Conservation (phyloP, 1,139 yeast species). For the Pichia sp. region DNA sequence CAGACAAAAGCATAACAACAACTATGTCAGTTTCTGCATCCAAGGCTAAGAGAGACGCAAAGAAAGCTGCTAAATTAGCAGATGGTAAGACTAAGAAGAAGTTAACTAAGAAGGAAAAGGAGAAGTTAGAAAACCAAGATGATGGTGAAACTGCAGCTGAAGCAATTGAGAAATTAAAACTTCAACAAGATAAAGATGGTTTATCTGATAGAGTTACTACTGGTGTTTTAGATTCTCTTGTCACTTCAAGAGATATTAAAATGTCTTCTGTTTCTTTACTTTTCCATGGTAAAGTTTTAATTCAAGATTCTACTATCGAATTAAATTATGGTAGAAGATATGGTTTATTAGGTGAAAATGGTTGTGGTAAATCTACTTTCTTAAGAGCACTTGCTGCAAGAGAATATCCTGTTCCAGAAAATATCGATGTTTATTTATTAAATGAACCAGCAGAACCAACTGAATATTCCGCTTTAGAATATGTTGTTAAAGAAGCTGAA, state of each 20-base stretch:
- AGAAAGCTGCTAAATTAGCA: constrained; percentile 67
- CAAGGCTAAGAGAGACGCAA: constrained; percentile 96
- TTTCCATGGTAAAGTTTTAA: constrained; percentile 95
- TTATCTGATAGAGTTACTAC: constrained; percentile 96
- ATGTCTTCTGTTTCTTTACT: constrained; percentile 82
- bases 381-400: constrained; percentile 90
- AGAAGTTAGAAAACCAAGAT: constrained; percentile 33
- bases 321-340: constrained; percentile 96
- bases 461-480: constrained; percentile 87
- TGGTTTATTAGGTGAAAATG: constrained; percentile 95
- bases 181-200: constrained; percentile 92
- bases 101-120: constrained; percentile 54
- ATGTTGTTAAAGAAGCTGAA: constrained; percentile 97
- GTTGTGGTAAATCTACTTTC: constrained; percentile 97
- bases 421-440: constrained; percentile 82
- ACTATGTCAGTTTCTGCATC: constrained; percentile 66
- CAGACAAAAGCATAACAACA: too few species aligned
- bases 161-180: constrained; percentile 77
- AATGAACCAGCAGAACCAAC: constrained; percentile 98
- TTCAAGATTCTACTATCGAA: constrained; percentile 88
- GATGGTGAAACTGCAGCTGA: constrained; percentile 58
- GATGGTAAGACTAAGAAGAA: constrained; percentile 63
- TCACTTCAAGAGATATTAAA: constrained; percentile 91
- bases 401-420: constrained; percentile 92
- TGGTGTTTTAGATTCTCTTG: constrained; percentile 88